Base-by-base conservation (phyloP, 1,284 basidiomycete genomes). In the Anthracocystis walkeri region DNA sequence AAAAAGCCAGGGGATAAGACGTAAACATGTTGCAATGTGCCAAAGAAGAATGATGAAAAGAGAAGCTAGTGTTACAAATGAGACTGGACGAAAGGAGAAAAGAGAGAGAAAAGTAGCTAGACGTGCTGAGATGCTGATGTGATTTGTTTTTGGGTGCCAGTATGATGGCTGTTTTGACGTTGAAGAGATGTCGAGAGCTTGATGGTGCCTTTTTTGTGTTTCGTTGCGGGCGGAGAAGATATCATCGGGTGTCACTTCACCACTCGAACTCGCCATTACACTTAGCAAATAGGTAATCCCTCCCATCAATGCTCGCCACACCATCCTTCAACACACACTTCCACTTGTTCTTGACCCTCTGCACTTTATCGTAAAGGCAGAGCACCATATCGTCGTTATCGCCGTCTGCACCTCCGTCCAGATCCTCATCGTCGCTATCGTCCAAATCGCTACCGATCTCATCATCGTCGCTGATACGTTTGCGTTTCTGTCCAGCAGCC, bases 271-370 rank as follows among this genome's bases (percentile, higher is more conserved):
- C 78, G 61, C 77, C 86, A 45, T 86, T 95, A 87, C 96, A 98
- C 86, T 97, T 97, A 65, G 93, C 90, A 85, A 99, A 99, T 29
- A 99, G 89, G 87, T 99, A 99, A 84, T 99, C 97, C 79, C 92
- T 92, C 27, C 96, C 95, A 78, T 97, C 96, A 77, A 98, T 90
- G 81, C 95, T 94, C 62, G 98, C 94, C 90, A 99, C 94, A 16
- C 97, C 97, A 81, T 99, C 97, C 87, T 97, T 97, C 69, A 99
- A 90, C n/a, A 95, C 92, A 68, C 95, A 97, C 88, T 99, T 99
- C 97, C 97, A 99, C 88, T 98, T 99, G 89, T 98, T 99, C 88
- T 98, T 98, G 31, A 98, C 95, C 21, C 97, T 90, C 65, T 95
- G 94, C 54, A 94, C 95, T 91, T 99, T 99, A 86, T 99, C 97